Evolutionary conservation across 169 alveolate genomes (phyloP).

Genomic region (Eimeria necatrix): DNA sequence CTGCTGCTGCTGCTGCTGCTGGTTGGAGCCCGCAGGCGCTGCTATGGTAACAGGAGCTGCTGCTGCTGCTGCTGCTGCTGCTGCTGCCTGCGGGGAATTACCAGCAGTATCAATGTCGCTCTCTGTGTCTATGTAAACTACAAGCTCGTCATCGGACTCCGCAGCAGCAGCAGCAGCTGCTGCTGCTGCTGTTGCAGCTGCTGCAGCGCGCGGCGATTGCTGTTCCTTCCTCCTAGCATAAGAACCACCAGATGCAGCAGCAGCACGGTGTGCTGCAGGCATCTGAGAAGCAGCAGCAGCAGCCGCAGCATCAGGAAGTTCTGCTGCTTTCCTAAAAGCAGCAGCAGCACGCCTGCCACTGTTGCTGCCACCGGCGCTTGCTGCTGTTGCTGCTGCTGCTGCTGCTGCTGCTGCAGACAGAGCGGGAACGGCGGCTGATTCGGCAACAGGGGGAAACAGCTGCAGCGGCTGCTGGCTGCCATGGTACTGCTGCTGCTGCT

Average conservation of each 20-base stretch:
- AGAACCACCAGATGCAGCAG: not conserved
- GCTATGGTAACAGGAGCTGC: not conserved
- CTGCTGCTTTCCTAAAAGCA: not conserved
- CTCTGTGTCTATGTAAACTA: slow-evolving; percentile 26
- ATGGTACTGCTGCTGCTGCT: not conserved
- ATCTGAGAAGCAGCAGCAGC: not conserved
- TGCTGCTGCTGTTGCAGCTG: not conserved
- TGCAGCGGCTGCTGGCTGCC: not conserved
- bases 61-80: slow-evolving; percentile 25
- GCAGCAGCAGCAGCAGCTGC: not conserved
- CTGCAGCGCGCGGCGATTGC: not conserved
- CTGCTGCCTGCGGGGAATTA: not conserved
- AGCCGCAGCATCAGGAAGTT: not conserved
- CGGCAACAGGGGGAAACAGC: not conserved
- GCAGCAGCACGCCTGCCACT: not conserved
- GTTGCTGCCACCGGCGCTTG: not conserved
- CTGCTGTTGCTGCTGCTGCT: not conserved
- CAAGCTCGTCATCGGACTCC: slow-evolving; percentile 47
- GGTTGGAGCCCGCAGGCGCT: not conserved
- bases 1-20: slow-evolving; percentile 25
- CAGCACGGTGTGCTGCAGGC: not conserved
- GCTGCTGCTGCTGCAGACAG: not conserved
- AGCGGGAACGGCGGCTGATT: not conserved
- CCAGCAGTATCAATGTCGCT: slow-evolving; percentile 22
- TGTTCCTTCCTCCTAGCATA: not conserved